Percentiles rank a stretch among this genome's conserved stretches.
Conservation (phyloP, 805 yeast genomes). For the Grigorovia transvaalensis region DNA sequence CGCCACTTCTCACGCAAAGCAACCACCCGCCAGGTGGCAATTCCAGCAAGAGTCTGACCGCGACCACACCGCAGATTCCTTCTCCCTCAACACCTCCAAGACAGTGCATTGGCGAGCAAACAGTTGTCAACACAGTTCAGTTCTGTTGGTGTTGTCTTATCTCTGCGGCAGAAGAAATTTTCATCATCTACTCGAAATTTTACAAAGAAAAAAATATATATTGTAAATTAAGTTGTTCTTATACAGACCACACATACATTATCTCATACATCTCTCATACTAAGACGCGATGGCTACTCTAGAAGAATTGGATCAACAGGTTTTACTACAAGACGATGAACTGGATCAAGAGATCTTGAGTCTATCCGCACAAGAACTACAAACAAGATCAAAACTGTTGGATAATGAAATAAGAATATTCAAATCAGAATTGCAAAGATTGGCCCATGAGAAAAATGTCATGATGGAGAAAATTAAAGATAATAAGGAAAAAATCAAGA, state of each 20-base stretch:
- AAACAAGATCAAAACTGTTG: slow-evolving; percentile 74
- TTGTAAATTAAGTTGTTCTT: neutral
- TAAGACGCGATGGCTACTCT: slow-evolving; percentile 57
- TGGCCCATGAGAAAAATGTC: slow-evolving; percentile 83
- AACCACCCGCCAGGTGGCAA: too few species aligned
- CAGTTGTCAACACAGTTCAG: too few species aligned
- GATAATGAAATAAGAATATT: slow-evolving; percentile 94
- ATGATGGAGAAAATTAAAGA: slow-evolving; percentile 92
- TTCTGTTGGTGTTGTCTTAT: too few species aligned
- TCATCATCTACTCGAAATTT: too few species aligned
- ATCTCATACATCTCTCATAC: too few species aligned
- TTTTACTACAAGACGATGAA: slow-evolving; percentile 39
- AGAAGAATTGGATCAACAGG: slow-evolving; percentile 62
- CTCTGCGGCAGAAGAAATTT: too few species aligned
- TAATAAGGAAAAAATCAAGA: slow-evolving; percentile 89
- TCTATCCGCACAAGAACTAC: slow-evolving; percentile 71
- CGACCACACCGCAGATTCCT: too few species aligned
- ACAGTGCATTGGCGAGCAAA: too few species aligned
- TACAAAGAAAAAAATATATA: too few species aligned
- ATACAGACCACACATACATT: neutral
- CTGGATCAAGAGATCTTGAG: slow-evolving; percentile 74
- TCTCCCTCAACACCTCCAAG: too few species aligned
- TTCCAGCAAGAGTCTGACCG: too few species aligned
- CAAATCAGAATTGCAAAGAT: slow-evolving; percentile 81
- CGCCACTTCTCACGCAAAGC: too few species aligned